Evolutionary conservation across 2,329 filamentous ascomycete species (phyloP).

Genomic region (Myotisia sp.): DNA sequence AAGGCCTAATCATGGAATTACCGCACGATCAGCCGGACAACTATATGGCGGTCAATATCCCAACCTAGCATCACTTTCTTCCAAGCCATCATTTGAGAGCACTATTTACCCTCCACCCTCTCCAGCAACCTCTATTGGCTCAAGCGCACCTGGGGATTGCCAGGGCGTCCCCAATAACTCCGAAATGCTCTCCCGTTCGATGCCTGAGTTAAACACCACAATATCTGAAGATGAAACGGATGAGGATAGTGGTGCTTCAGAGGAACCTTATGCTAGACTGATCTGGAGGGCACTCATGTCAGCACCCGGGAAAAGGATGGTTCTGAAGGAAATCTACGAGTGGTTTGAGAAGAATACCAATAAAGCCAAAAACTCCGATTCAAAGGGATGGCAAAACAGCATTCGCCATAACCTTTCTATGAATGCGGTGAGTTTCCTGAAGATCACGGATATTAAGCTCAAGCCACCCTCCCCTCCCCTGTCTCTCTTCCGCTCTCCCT

Average conservation of each 20-base stretch:
- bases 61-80: background rate
- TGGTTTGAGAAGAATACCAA: constrained; percentile 77
- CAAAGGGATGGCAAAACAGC: constrained; percentile 83
- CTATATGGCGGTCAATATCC: background rate
- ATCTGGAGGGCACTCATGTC: constrained; percentile 64
- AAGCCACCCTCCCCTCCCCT: background rate
- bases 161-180: background rate
- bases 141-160: constrained; percentile 9
- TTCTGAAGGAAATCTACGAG: constrained; percentile 72
- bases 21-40: background rate
- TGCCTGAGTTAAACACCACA: constrained; percentile 3
- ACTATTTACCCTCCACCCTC: constrained; percentile 8
- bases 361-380: constrained; percentile 48
- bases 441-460: background rate
- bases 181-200: constrained; percentile 6
- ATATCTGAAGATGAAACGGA: constrained; percentile 10
- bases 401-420: constrained; percentile 93
- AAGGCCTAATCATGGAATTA: background rate
- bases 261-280: constrained; percentile 65
- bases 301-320: constrained; percentile 53
- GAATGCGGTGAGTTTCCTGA: constrained; percentile 57
- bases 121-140: constrained; percentile 8
- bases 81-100: constrained; percentile 3
- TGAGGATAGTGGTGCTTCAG: constrained; percentile 16
- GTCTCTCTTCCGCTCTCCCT: constrained; percentile 11